phyloP scores from a whole-genome alignment of 345 rosid genomes.

The Barbarea vulgaris region DNA sequence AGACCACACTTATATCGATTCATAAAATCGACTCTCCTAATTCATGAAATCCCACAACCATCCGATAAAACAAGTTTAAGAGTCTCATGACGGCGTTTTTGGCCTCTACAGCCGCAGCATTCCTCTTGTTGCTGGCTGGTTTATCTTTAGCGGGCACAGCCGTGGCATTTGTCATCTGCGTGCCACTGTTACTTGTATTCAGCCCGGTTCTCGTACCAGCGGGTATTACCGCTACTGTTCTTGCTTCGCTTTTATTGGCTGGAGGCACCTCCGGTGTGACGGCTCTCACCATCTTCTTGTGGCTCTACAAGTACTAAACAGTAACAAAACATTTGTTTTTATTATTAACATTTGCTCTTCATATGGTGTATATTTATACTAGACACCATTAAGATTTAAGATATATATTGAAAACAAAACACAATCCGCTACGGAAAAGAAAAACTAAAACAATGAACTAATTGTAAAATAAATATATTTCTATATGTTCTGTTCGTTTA shows the following conservation, averaged over 20 bases:
- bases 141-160: constrained; percentile 60
- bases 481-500: not conserved
- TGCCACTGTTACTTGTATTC: constrained; percentile 66
- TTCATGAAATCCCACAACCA: not conserved
- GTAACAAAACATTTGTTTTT: not conserved
- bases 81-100: not conserved
- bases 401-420: not conserved
- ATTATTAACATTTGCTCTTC: too few species aligned
- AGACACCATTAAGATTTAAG: too few species aligned
- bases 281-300: constrained; percentile 55
- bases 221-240: constrained; percentile 41
- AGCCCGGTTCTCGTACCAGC: constrained; percentile 85
- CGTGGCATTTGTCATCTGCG: constrained; percentile 55
- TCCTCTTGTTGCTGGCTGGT: constrained; percentile 71
- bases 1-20: constrained; percentile 9
- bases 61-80: not conserved
- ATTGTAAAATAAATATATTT: too few species aligned
- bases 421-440: too few species aligned
- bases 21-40: constrained; percentile 2
- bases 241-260: constrained; percentile 56
- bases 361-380: too few species aligned
- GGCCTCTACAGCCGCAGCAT: constrained; percentile 59
- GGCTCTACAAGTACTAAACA: constrained; percentile 59
- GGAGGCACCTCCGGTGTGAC: constrained; percentile 61
- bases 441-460: too few species aligned